Conservation (phyloP, 306 rosid species). For the Inga laurina region DNA sequence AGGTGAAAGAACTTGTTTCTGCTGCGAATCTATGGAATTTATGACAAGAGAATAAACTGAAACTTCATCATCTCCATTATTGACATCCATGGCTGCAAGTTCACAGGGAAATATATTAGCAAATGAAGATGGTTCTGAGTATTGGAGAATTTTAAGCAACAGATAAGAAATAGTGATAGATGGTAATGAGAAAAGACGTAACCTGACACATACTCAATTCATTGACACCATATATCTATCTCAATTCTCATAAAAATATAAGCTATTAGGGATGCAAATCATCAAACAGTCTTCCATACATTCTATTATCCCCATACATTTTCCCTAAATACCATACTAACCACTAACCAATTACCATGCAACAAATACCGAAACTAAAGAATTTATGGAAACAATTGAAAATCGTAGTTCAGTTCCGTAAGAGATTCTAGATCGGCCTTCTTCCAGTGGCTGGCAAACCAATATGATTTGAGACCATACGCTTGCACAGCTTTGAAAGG, state of each 20-base stretch:
- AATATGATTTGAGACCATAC: not conserved
- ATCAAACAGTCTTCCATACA: not conserved
- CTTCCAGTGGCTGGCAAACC: not conserved
- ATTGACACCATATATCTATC: not conserved
- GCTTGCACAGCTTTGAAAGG: not conserved
- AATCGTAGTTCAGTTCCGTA: not conserved
- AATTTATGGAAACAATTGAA: not conserved
- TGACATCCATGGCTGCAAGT: slow-evolving; percentile 42
- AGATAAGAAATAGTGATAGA: not conserved
- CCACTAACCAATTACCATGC: not conserved
- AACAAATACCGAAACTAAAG: not conserved
- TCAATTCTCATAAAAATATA: not conserved
- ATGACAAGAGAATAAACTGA: slow-evolving; percentile 27
- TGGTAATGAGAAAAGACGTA: not conserved
- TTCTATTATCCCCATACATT: not conserved
- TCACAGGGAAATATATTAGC: slow-evolving; percentile 18
- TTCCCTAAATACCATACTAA: not conserved
- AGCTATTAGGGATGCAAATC: not conserved
- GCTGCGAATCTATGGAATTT: slow-evolving; percentile 20
- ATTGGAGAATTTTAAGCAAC: not conserved
- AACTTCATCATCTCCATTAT: slow-evolving; percentile 24
- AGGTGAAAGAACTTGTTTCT: slow-evolving; percentile 40
- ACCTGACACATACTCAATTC: not conserved
- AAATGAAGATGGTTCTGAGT: not conserved
- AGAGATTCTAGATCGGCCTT: not conserved